Evolutionary conservation across 352 stramenopile species (phyloP), one percentile per base, ranked within the genome.

Genomic region (Chrysophaeum taylorii): DNA sequence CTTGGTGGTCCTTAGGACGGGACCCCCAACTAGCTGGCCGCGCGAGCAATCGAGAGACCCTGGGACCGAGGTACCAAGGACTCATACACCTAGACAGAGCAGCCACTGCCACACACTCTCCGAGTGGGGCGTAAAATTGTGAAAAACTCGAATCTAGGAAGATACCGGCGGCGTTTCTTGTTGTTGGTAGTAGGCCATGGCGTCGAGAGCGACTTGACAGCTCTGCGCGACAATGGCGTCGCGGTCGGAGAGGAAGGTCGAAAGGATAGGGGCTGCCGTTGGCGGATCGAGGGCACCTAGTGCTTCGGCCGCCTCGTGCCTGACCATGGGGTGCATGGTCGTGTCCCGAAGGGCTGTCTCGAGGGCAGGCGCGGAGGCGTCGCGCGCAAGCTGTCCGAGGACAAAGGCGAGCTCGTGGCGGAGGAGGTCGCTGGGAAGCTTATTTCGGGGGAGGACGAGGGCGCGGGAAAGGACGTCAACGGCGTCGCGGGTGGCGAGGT

Each of bases 171-270:
- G n/a, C n/a, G n/a, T n/a, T n/a, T n/a, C n/a, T n/a, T n/a, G n/a
- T n/a, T n/a, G n/a, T n/a, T n/a, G n/a, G 78, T 79, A 98, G 81
- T 98, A 98, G 80, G 97, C 93, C 72, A 93, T 93, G 73, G 92
- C 94, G 83, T 98, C 94, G 43, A 98, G 82, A 25, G 93, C 94
- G 23, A 98, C 93, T 72, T 94, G 81, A 75, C 92, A 97, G 78
- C 88, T 96, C 82, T 98, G 92, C 48, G 86, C 79, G 48, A 98
- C 92, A 39, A 97, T 88, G 63, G 84, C 82, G 53, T 94, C 85
- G 37, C 77, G 43, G 79, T 93, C 86, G 23, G 87, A 69, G 21
- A 80, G 38, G 75, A 87, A 92, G 62, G 82, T 50, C 31, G 75
- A 52, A 27, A 98, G 75, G 50, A 97, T 89, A 31, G 88, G 94